Base-by-base conservation (phyloP, 345 rosid genomes). In the Rubroshorea leprosula region DNA sequence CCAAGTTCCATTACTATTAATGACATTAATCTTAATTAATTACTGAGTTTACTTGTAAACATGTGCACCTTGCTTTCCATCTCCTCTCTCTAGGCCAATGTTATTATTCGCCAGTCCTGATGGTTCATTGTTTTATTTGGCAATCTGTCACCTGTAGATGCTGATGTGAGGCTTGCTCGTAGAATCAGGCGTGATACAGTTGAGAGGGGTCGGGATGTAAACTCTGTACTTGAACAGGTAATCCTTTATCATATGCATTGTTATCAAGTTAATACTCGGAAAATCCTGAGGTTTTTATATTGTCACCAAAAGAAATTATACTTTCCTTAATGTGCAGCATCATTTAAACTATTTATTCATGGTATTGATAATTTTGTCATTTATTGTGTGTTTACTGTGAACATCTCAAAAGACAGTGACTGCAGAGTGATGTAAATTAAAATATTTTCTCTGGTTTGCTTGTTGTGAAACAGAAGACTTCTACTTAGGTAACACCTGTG, bases 161-260 rank as follows among this genome's bases (percentile, higher is more conserved):
- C 97, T 66, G 99, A 94, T 78, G 99, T 90, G 74, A 90, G 99
- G 80, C 97, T 94, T 76, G 99, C 99, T 77, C 96, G 99, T 26
- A 82, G 99, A 80, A 87, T 94, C 71, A 80, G 92, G 61, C 93
- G 99, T 70, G 99, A 94, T 70, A 94, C 90, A 0, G 93, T 90
- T 71, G 89, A 87, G 79, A 83, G 97, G 85, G 95, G 96, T 58
- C 78, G 99, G 79, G 99, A 90, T 61, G 64, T 94, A 56, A 73
- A 80, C 74, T 90, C 99, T 70, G 99, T 94, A 61, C 99, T 94
- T 73, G 97, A 90, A 73, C 97, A 90, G 92, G 97, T 84, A 63
- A 75, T 72, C 60, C 56, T 19, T 45, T 67, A 9, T 21, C 12
- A 41, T 23, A 23, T 4, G 31, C 4, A 41, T 50, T 51, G 23